Base-by-base conservation (phyloP, 2,329 filamentous ascomycete genomes). In the Fusarium tuaranense region DNA sequence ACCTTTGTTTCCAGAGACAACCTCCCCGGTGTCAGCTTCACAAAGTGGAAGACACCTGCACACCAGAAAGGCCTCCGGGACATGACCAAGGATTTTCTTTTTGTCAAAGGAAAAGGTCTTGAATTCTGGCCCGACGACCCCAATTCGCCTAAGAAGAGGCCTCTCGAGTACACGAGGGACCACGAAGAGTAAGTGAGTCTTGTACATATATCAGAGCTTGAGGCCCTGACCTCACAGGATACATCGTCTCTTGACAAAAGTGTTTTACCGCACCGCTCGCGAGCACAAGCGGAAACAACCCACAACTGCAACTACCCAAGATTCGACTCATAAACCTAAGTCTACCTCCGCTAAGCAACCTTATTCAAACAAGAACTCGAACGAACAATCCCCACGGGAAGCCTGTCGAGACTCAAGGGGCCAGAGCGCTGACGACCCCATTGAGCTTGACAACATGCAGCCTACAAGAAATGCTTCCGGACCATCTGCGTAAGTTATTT, bases 61-160 rank as follows among this genome's bases (percentile, higher is more conserved):
- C 76, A 78, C 12, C 74, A 77, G 7, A 62, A 46, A 38, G 76
- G 72, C 3, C 63, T 78, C 20, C 27, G 65, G n/a, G 74, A 78
- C 16, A 57, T 78, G 44, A 67, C 72, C 3, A 61, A 59, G 7
- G 41, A 67, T n/a, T 78, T 78, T 10, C 68, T 78, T 5, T 38
- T 69, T 7, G 46, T 32, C 4, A 38, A 77, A 18, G 58, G 46
- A 5, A 78, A 71, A 22, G 76, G 76, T 7, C 4, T 5, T 5
- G 53, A 72, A 12, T 78, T 70, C 41, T 78, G 76, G 76, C 76
- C 76, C 1, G 66, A 70, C 8, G 60, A 65, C 5, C n/a, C 34
- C 14, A 10, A 7, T 1, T 38, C 61, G 9, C 9, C 32, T 0
- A 67, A 65, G 14, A 44, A 59, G 16, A 20, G 71, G 1, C 44